A percentile compares a stretch with the other conserved stretches of the same genome.
These are phyloP conservation scores for Rheum nobile DNA, from an alignment of 148 eudicot species.

Conservation along the genomic window DNA sequence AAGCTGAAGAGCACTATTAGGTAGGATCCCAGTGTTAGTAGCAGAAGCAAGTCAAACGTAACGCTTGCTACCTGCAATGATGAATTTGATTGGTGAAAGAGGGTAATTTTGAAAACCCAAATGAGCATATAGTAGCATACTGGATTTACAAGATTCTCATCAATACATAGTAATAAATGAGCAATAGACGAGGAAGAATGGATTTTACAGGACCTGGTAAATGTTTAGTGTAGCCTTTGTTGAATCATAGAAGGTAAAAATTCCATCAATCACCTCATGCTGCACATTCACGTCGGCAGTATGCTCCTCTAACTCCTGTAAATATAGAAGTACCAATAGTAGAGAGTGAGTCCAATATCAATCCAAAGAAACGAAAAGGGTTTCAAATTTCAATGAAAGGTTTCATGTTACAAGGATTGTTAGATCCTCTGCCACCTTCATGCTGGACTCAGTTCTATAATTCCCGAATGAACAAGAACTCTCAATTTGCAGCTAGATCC, in stretches of 20 bases:
- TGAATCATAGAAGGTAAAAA: slow-evolving; percentile 75
- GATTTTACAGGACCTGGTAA: slow-evolving; percentile 52
- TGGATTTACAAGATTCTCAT: neutral
- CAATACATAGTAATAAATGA: neutral
- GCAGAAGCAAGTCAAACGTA: slow-evolving; percentile 82
- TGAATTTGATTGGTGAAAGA: neutral
- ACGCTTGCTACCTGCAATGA: slow-evolving; percentile 86
- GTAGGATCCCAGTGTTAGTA: slow-evolving; percentile 90
- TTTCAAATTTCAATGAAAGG: no score
- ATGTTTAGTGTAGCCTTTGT: slow-evolving; percentile 53
- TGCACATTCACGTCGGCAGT: slow-evolving; percentile 65
- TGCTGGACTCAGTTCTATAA: no score
- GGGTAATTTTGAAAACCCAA: neutral
- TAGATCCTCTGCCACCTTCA: no score
- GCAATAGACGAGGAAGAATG: neutral
- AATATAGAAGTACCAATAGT: neutral
- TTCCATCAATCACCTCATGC: slow-evolving; percentile 67
- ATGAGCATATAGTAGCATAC: neutral
- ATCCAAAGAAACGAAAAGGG: neutral
- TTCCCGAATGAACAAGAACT: neutral
- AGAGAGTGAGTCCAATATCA: neutral
- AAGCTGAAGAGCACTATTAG: slow-evolving; percentile 82
- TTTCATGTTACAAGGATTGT: no score
- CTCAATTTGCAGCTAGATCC: neutral
- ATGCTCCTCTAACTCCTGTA: slow-evolving; percentile 73